Percentiles rank a stretch among this genome's conserved stretches.
These are phyloP conservation scores for Allium cepa DNA, from an alignment of 106 monocot species.

Conservation along the genomic window DNA sequence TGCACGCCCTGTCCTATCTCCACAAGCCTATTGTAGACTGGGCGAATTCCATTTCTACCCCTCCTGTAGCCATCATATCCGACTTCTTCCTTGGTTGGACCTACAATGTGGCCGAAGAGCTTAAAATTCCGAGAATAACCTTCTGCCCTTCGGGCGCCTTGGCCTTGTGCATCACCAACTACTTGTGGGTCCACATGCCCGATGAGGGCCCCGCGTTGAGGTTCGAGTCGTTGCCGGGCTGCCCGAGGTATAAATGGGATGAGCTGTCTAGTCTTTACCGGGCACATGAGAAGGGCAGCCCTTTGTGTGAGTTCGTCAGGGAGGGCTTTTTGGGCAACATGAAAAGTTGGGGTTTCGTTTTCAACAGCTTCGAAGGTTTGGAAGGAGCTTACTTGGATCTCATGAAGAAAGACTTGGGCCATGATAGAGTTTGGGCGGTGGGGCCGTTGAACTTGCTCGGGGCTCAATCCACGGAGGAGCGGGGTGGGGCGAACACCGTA, in stretches of 20 bases:
- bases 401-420: constrained; percentile 7
- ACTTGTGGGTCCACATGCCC: constrained; percentile 22
- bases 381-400: constrained; percentile 21
- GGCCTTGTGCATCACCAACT: background rate
- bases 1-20: constrained; percentile 30
- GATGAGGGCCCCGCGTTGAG: background rate
- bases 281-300: constrained; percentile 17
- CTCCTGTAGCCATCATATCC: constrained; percentile 28
- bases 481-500: constrained; percentile 3
- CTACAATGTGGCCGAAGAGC: constrained; percentile 20
- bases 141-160: constrained; percentile 26
- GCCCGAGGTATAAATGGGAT: constrained; percentile 21
- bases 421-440: constrained; percentile 33
- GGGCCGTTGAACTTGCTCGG: constrained; percentile 19
- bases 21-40: constrained; percentile 38
- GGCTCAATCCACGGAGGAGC: background rate
- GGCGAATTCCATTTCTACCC: constrained; percentile 19
- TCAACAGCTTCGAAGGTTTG: constrained; percentile 28
- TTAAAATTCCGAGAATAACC: constrained; percentile 31
- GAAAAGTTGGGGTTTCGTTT: constrained; percentile 24
- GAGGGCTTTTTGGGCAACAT: constrained; percentile 15
- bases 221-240: constrained; percentile 29
- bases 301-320: constrained; percentile 11
- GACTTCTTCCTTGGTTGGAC: constrained; percentile 65
- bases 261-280: constrained; percentile 25